phyloP scores from a whole-genome alignment of 2,329 filamentous ascomycete species.

The Colletotrichum chlorophyti region DNA sequence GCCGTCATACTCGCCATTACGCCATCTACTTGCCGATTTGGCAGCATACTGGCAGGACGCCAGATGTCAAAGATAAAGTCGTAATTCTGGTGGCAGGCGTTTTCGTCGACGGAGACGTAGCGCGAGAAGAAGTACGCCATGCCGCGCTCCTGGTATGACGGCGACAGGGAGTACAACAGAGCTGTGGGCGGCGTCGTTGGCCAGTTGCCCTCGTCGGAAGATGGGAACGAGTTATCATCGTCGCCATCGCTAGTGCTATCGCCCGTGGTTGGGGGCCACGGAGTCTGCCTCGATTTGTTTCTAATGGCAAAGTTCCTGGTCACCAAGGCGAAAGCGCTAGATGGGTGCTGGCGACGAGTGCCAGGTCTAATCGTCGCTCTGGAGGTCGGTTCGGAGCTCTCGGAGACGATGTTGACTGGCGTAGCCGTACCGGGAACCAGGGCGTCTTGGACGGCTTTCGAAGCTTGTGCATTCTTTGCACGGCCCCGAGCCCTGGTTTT shows the following conservation, averaged over 20 bases:
- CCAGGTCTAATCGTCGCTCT: neutral
- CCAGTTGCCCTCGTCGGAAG: constrained; percentile 41
- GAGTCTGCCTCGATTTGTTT: neutral
- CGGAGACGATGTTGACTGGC: neutral
- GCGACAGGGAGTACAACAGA: constrained; percentile 39
- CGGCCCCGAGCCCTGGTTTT: constrained; percentile 41
- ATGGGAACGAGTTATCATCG: constrained; percentile 33
- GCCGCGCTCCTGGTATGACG: constrained; percentile 49
- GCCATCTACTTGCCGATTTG: constrained; percentile 47
- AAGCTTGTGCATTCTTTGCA: constrained; percentile 32
- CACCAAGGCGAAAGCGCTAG: constrained; percentile 23
- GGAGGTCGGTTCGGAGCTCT: constrained; percentile 1
- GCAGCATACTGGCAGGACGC: constrained; percentile 47
- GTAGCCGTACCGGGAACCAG: neutral
- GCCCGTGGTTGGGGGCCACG: constrained; percentile 3
- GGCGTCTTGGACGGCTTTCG: constrained; percentile 1
- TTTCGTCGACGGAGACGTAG: constrained; percentile 54
- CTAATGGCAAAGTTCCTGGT: constrained; percentile 23
- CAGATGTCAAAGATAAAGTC: constrained; percentile 61
- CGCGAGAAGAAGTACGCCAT: constrained; percentile 59
- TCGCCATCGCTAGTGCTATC: constrained; percentile 33
- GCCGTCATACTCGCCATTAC: constrained; percentile 60
- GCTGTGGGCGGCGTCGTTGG: constrained; percentile 36
- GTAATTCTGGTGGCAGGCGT: constrained; percentile 56
- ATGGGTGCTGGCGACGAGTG: neutral